Conservation (phyloP, 306 rosid species). For the Potentilla sterilis region DNA sequence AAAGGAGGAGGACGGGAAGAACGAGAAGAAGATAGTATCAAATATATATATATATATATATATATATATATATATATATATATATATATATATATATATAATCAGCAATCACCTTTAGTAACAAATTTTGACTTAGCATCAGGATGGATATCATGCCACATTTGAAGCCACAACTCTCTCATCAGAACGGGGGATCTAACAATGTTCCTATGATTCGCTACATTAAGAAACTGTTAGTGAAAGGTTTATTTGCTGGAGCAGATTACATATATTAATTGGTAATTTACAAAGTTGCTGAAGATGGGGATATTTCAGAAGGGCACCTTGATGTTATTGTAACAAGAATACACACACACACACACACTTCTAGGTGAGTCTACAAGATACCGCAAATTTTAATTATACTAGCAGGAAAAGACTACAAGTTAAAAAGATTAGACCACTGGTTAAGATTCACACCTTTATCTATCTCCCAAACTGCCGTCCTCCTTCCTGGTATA, state of each 20-base stretch:
- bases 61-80: too few species aligned
- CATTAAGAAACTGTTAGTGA: constrained; percentile 42
- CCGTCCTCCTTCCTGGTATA: constrained; percentile 89
- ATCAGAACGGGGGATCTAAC: constrained; percentile 88
- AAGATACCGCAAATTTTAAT: not conserved
- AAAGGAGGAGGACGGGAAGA: not conserved
- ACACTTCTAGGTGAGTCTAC: too few species aligned
- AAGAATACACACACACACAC: not conserved
- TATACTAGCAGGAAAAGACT: not conserved
- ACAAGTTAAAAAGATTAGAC: not conserved
- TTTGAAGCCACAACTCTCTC: constrained; percentile 98
- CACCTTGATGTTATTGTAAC: not conserved
- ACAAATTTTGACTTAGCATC: constrained; percentile 68
- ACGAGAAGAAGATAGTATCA: not conserved
- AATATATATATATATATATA: too few species aligned
- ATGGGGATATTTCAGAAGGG: not conserved
- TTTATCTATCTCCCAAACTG: constrained; percentile 98
- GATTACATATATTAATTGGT: not conserved
- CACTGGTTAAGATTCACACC: constrained; percentile 47
- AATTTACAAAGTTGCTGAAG: not conserved
- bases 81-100: too few species aligned
- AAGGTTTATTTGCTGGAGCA: constrained; percentile 13
- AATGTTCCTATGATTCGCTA: constrained; percentile 97
- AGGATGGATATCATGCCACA: constrained; percentile 95
- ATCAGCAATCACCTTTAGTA: constrained; percentile 65